Evolutionary conservation across 2,329 filamentous ascomycete species (phyloP).

Genomic region (Penicillium glabrum): DNA sequence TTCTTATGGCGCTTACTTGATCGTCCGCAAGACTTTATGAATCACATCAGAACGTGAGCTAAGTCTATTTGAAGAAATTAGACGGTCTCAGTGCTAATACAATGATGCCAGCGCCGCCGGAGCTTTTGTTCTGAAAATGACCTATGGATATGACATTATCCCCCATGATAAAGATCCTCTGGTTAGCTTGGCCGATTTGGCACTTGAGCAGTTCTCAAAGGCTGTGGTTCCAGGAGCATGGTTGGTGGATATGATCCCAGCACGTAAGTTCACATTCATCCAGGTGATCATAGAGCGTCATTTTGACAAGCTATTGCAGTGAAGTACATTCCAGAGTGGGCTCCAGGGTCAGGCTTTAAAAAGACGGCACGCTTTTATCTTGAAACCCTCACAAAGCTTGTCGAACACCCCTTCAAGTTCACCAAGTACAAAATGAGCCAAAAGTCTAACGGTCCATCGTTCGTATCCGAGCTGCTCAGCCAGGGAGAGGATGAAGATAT

Average conservation of each 20-base stretch:
- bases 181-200: conserved; percentile 41
- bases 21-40: conserved; percentile 40
- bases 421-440: conserved; percentile 12
- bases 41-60: conserved; percentile 38
- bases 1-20: conserved; percentile 26
- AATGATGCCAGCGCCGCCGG: conserved; percentile 33
- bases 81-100: not conserved
- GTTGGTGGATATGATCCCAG: conserved; percentile 49
- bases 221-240: conserved; percentile 45
- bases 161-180: conserved; percentile 43
- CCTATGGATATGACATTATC: conserved; percentile 49
- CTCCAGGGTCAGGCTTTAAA: conserved; percentile 49
- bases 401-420: conserved; percentile 41
- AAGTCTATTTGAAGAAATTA: not conserved
- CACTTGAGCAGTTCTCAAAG: conserved; percentile 42
- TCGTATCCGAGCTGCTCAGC: conserved; percentile 17
- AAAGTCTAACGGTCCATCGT: conserved; percentile 11
- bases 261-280: conserved; percentile 28
- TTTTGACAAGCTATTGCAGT: conserved; percentile 13
- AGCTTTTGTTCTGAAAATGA: conserved; percentile 43
- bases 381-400: conserved; percentile 28
- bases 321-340: conserved; percentile 45
- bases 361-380: conserved; percentile 39
- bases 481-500: conserved; percentile 34
- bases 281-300: too few relatives aligned